Conservation (phyloP, 129 eudicot genomes). For the Saposhnikovia divaricata region DNA sequence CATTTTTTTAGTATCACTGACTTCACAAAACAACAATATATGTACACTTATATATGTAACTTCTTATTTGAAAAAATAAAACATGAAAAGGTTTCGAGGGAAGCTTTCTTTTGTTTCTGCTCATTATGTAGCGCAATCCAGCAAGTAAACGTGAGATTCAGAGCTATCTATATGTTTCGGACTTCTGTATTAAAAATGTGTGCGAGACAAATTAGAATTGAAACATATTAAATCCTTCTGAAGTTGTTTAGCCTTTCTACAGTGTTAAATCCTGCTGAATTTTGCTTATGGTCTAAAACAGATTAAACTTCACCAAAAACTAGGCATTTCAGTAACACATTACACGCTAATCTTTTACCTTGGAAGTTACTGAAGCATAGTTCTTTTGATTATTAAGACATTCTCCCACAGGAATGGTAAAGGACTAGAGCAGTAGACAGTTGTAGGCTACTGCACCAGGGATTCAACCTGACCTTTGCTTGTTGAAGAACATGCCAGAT, state of each 20-base stretch:
- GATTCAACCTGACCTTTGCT: neutral
- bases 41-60: neutral
- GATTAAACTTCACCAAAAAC: neutral
- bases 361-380: neutral
- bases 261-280: neutral
- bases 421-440: neutral
- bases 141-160: neutral
- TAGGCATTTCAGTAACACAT: neutral
- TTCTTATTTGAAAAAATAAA: neutral
- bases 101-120: neutral
- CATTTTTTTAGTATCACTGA: neutral
- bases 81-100: neutral
- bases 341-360: neutral
- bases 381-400: neutral
- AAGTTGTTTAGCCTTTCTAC: neutral
- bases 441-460: neutral
- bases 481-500: constrained; percentile 8
- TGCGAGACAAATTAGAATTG: neutral
- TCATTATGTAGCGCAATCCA: neutral
- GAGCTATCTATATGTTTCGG: neutral
- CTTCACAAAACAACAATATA: neutral
- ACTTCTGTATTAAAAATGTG: neutral
- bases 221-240: neutral
- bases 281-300: neutral
- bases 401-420: neutral